phyloP scores from a whole-genome alignment of 2,329 filamentous ascomycete genomes.

The Trichoderma cornu-damae region DNA sequence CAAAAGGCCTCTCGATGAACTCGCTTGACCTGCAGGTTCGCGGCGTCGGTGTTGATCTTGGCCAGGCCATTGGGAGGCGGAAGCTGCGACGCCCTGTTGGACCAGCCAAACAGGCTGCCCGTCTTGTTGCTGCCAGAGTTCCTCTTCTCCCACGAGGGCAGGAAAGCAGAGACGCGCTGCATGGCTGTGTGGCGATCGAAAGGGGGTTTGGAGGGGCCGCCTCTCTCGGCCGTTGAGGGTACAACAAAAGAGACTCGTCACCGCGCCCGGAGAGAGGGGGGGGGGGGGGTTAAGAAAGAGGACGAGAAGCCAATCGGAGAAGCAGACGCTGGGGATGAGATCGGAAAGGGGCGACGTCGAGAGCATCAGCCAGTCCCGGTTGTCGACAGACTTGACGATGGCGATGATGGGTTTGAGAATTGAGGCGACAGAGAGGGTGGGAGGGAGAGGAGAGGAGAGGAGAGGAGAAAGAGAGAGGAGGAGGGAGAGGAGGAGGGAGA shows the following conservation, averaged over 20 bases:
- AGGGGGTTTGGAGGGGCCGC: constrained; percentile 23
- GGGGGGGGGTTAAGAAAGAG: too few species aligned
- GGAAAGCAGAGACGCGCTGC: constrained; percentile 42
- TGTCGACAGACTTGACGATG: not conserved
- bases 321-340: too few species aligned
- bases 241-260: constrained; percentile 26
- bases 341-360: not conserved
- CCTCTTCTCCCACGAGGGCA: constrained; percentile 44
- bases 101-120: constrained; percentile 40
- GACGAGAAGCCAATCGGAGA: not conserved
- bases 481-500: not conserved
- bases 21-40: constrained; percentile 29
- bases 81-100: constrained; percentile 36
- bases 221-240: constrained; percentile 29
- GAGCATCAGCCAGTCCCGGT: not conserved
- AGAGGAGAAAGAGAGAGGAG: not conserved
- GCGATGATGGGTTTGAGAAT: not conserved
- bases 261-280: constrained; percentile 21
- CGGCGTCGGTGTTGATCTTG: constrained; percentile 34
- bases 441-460: not conserved
- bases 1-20: constrained; percentile 65
- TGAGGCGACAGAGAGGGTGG: too few species aligned
- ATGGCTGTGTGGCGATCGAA: constrained; percentile 30
- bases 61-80: constrained; percentile 22
- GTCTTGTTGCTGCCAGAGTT: constrained; percentile 31